phyloP scores from a whole-genome alignment of 768 basidiomycete species.

The Fibroporia radiculosa region DNA sequence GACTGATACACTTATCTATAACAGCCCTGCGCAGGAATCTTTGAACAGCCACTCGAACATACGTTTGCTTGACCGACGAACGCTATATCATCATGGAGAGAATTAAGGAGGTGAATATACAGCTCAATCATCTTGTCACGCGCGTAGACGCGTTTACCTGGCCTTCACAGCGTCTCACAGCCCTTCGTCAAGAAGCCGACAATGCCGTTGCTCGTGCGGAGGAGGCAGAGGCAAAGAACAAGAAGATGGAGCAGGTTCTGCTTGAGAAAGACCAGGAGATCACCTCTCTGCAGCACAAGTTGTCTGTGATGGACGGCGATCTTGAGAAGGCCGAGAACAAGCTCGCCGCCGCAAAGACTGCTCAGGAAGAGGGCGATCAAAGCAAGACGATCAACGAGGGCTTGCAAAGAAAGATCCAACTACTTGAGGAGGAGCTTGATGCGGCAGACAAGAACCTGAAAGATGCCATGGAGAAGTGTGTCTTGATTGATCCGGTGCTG shows the following conservation, averaged over 20 bases:
- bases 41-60: conserved; percentile 16
- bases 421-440: conserved; percentile 95
- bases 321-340: conserved; percentile 65
- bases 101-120: conserved; percentile 35
- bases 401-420: conserved; percentile 74
- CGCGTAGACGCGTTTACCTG: background rate
- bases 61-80: conserved; percentile 10
- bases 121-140: background rate
- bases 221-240: conserved; percentile 75
- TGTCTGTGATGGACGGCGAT: conserved; percentile 55
- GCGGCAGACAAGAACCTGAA: conserved; percentile 93
- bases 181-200: conserved; percentile 83
- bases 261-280: conserved; percentile 85
- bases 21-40: conserved; percentile 18
- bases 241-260: conserved; percentile 63
- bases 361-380: conserved; percentile 58
- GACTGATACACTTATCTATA: conserved; percentile 19
- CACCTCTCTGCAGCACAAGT: conserved; percentile 66
- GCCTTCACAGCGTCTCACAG: conserved; percentile 54
- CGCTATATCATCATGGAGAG: conserved; percentile 32
- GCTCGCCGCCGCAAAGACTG: conserved; percentile 56
- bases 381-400: conserved; percentile 67
- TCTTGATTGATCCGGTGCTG: conserved; percentile 12
- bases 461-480: conserved; percentile 94
- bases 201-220: conserved; percentile 76